These are phyloP conservation scores for Monosporascus sp. DNA, from an alignment of 2,329 filamentous ascomycete species.

Conservation along the genomic window DNA sequence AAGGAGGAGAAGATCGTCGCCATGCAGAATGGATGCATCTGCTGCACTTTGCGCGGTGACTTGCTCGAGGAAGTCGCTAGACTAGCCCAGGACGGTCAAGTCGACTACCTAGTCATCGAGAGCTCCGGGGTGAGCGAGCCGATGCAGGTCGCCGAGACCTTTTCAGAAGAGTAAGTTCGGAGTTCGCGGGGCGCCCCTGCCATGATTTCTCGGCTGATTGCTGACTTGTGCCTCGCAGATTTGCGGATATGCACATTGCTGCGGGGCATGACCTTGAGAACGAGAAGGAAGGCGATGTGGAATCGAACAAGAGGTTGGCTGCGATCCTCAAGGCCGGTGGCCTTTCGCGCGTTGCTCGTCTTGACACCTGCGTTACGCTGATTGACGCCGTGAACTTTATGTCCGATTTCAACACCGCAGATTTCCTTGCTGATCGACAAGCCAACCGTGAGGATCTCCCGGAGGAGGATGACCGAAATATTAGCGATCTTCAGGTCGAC, in stretches of 20 bases:
- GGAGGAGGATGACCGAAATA: slow-evolving; percentile 65
- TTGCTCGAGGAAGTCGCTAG: slow-evolving; percentile 64
- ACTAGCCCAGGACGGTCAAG: slow-evolving; percentile 55
- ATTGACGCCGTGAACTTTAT: slow-evolving; percentile 71
- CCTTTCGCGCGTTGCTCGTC: slow-evolving; percentile 57
- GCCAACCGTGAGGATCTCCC: slow-evolving; percentile 50
- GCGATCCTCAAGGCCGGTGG: slow-evolving; percentile 47
- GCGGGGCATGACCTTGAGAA: slow-evolving; percentile 24
- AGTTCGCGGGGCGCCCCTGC: slow-evolving; percentile 18
- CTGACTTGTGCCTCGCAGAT: slow-evolving; percentile 12
- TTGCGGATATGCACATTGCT: slow-evolving; percentile 23
- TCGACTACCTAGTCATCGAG: slow-evolving; percentile 70
- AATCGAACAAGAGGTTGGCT: slow-evolving; percentile 20
- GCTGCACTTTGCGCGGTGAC: slow-evolving; percentile 68
- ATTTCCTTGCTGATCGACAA: slow-evolving; percentile 61
- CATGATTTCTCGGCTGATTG: slow-evolving; percentile 6
- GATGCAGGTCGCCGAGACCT: slow-evolving; percentile 70
- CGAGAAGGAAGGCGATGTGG: slow-evolving; percentile 18
- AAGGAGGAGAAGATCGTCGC: slow-evolving; percentile 62
- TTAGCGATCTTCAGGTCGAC: slow-evolving; percentile 71
- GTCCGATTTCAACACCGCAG: slow-evolving; percentile 65
- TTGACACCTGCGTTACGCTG: slow-evolving; percentile 69
- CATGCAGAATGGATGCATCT: slow-evolving; percentile 71
- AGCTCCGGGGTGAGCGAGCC: slow-evolving; percentile 69
- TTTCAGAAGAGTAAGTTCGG: slow-evolving; percentile 29